A percentile compares a stretch with the other conserved stretches of the same genome.
phyloP scores from a whole-genome alignment of 1,284 basidiomycete species.

The Trichosporon faecale region DNA sequence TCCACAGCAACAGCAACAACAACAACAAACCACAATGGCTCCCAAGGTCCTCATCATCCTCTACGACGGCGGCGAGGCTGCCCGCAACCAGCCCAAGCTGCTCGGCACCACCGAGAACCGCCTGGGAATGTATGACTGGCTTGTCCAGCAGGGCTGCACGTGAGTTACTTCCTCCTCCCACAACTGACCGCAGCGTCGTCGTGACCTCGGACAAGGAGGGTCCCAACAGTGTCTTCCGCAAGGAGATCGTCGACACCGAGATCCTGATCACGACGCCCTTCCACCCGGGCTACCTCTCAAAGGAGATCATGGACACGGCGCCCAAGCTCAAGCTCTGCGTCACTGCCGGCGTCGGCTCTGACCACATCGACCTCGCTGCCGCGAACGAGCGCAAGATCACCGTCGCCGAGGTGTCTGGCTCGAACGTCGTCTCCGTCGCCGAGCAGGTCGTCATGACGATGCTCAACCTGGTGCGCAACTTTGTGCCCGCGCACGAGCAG shows the following conservation, averaged over 20 bases:
- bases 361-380: slow-evolving; percentile 83
- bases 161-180: slow-evolving; percentile 56
- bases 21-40: slow-evolving; percentile 15
- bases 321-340: slow-evolving; percentile 89
- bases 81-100: slow-evolving; percentile 51
- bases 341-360: slow-evolving; percentile 92
- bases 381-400: slow-evolving; percentile 78
- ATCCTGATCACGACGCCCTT: slow-evolving; percentile 77
- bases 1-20: not conserved
- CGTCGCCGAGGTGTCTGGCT: slow-evolving; percentile 78
- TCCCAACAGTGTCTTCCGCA: slow-evolving; percentile 69
- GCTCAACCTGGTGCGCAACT: slow-evolving; percentile 79
- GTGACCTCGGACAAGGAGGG: slow-evolving; percentile 88
- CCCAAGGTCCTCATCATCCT: slow-evolving; percentile 74
- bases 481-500: slow-evolving; percentile 63
- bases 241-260: slow-evolving; percentile 35
- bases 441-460: slow-evolving; percentile 76
- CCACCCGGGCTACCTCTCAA: slow-evolving; percentile 83
- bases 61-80: slow-evolving; percentile 35
- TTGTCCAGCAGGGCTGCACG: slow-evolving; percentile 74
- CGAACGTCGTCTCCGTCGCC: slow-evolving; percentile 86
- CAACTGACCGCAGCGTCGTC: slow-evolving; percentile 30
- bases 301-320: slow-evolving; percentile 72
- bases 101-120: slow-evolving; percentile 88
- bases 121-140: slow-evolving; percentile 71